Evolutionary conservation across 75 land plant genomes (phyloP).

Genomic region (Azolla pinnata): DNA sequence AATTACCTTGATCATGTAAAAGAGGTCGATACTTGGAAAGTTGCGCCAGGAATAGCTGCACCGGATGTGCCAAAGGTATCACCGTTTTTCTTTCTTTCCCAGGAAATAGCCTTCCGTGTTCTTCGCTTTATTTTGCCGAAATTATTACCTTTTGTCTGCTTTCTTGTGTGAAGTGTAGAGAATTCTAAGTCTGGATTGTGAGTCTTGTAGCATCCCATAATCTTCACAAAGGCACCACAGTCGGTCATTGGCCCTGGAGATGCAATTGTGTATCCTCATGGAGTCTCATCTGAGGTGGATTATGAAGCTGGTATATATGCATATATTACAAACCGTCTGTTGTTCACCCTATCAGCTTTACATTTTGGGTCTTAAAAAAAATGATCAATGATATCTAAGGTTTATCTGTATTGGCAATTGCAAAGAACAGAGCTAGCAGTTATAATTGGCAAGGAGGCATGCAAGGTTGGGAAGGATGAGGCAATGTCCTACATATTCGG

Average conservation of each 20-base stretch:
- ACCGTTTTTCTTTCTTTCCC: too few relatives aligned
- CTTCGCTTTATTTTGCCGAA: too few relatives aligned
- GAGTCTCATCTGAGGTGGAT: conserved; percentile 32
- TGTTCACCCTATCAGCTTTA: too few relatives aligned
- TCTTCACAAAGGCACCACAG: conserved; percentile 45
- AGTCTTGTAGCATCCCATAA: conserved; percentile 33
- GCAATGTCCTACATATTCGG: conserved; percentile 37
- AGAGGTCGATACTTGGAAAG: conserved; percentile 43
- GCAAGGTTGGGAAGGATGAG: conserved; percentile 23
- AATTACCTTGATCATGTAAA: conserved; percentile 40
- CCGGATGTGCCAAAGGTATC: conserved; percentile 44
- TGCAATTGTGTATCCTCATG: conserved; percentile 35
- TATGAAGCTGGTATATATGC: conserved; percentile 36
- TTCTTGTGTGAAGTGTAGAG: neutral
- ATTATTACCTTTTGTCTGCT: neutral
- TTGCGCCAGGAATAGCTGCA: conserved; percentile 35
- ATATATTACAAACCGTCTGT: too few relatives aligned
- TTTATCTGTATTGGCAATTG: too few relatives aligned
- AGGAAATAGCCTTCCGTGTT: too few relatives aligned
- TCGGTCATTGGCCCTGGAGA: conserved; percentile 47
- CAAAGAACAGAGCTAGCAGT: conserved; percentile 48
- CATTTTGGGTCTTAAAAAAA: too few relatives aligned
- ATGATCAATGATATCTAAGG: too few relatives aligned
- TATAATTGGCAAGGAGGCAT: conserved; percentile 36
- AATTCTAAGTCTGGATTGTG: neutral